Evolutionary conservation across 2,329 filamentous ascomycete genomes (phyloP).

Genomic region (Triangularia verruculosa): DNA sequence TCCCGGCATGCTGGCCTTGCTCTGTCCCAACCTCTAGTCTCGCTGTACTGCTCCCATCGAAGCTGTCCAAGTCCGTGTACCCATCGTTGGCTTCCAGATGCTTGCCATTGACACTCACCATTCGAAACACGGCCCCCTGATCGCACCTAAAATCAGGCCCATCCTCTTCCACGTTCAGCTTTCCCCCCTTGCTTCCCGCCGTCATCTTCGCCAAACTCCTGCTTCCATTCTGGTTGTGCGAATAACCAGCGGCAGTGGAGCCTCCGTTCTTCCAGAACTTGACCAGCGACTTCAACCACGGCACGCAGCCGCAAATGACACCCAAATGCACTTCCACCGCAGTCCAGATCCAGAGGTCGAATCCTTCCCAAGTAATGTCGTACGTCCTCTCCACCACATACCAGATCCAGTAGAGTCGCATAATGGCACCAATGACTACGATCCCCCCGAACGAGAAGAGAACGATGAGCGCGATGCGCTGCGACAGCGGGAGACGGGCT

Average conservation of each 20-base stretch:
- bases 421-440: slow-evolving; percentile 37
- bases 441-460: slow-evolving; percentile 39
- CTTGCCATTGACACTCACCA: slow-evolving; percentile 8
- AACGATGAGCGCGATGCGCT: slow-evolving; percentile 36
- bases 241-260: not conserved
- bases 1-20: not conserved
- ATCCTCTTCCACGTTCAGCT: not conserved
- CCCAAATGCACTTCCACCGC: slow-evolving; percentile 41
- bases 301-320: slow-evolving; percentile 41
- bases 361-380: slow-evolving; percentile 42
- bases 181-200: not conserved
- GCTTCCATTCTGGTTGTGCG: not conserved
- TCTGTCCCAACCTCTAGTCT: not conserved
- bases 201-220: not conserved
- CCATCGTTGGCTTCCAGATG: not conserved
- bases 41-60: slow-evolving; percentile 9
- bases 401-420: slow-evolving; percentile 39
- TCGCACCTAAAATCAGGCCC: slow-evolving; percentile 3
- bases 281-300: slow-evolving; percentile 33
- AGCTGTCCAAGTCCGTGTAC: slow-evolving; percentile 16
- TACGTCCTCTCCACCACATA: slow-evolving; percentile 37
- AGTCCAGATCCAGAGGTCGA: slow-evolving; percentile 42
- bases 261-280: slow-evolving; percentile 11
- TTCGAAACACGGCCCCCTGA: slow-evolving; percentile 1
- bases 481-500: slow-evolving; percentile 33